Base-by-base conservation (phyloP, 148 eudicot species). In the Hydrangea macrophylla region DNA sequence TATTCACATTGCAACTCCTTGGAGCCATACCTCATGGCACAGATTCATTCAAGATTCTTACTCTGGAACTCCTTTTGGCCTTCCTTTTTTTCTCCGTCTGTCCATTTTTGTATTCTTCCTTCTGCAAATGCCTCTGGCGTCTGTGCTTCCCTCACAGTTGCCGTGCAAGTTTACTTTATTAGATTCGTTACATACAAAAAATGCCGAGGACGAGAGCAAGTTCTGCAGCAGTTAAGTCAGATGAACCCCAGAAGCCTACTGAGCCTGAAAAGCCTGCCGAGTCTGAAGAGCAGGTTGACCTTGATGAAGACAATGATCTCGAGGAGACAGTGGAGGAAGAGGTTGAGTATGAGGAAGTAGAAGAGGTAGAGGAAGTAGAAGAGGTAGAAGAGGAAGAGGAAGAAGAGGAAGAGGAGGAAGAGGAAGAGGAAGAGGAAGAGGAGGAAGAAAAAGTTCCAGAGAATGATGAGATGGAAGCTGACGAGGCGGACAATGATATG, bases 141-240 rank as follows among this genome's bases (percentile, higher is more conserved):
- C 86, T 84, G 82, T 86, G 80, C 80, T 82, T 82, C 80, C 67
- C 77, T 74, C 85, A 83, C 85, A 93, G 88, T 79, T 77, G 79
- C 79, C 67, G 80, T 80, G 73, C 78, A 78, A 87, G 90, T 51
- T 74, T 74, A 24, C 72, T 66, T 75, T 73, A 37, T 67, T 80
- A 82, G 81, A 79, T 56, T n/a, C n/a, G n/a, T n/a, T n/a, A n/a
- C n/a, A n/a, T n/a, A 54, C 44, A 64, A 75, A 87, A 77, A 78
- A 92, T 92, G 98, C 92, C 95, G 39, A 88, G 90, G 83, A 86
- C 96, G 55, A 84, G 86, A 77, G 76, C 86, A 42, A 78, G 62
- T 79, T 54, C 70, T 37, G 75, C 84, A 67, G 79, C 83, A 76
- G 67, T 73, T 44, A 83, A 83, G 68, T 64, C 78, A n/a, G 77